Base-by-base conservation (phyloP, 305 asterid genomes). In the Fraxinus greggii region DNA sequence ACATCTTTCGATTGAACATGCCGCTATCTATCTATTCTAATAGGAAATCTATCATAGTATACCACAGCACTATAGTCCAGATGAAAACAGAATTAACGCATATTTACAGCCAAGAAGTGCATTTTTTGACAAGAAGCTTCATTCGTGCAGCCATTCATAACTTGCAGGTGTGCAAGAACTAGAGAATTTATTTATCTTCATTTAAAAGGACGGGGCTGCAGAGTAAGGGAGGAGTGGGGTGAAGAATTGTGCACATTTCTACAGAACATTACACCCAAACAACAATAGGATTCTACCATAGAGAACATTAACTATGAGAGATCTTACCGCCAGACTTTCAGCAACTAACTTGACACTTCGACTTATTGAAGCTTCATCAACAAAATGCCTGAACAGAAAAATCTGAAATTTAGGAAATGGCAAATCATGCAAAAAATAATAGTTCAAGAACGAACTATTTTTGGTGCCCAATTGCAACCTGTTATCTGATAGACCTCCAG, bases 241-340 rank as follows among this genome's bases (percentile, higher is more conserved):
- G 42, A n/a, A 70, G 76, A 38, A 29, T 17, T 15, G 42, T 31
- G 36, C 74, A 67, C 36, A 67, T 67, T 28, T 26, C 36, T 26
- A 28, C 74, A 67, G 21, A 67, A 21, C 48, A 78, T 51, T 8
- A 75, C 42, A 65, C 36, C 83, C 32, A 61, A 23, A 23, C 72
- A 9, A 61, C 72, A 61, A 61, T 24, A 61, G 32, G 6, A 61
- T 61, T 61, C 72, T 61, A 23, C 31, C 72, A 6, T 8, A 61
- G 32, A 61, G 32, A 61, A 24, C 72, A 73, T 56, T 5, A 75
- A 78, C 67, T 61, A 56, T 12, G 77, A 83, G 77, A 83, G 69
- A 83, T 76, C 98, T 91, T 92, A 96, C 99, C 79, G 98, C 99
- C 19, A 96, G 90, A 87, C 97, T 94, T 89, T 96, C 98, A 79